Evolutionary conservation across 148 eudicot species (phyloP), one percentile per base, ranked within the genome.

Genomic region (Vaccinium darrowii): DNA sequence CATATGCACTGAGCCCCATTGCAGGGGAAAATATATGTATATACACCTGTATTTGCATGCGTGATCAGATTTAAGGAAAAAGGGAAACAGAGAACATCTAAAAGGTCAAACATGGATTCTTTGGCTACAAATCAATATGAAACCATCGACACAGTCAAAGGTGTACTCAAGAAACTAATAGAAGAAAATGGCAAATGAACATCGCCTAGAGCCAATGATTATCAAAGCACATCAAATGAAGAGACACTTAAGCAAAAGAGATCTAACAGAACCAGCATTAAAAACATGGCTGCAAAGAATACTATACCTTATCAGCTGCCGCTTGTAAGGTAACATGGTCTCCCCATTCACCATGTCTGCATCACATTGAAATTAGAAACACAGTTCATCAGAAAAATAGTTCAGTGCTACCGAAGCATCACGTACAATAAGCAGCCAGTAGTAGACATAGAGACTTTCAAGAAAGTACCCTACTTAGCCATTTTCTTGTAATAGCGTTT

Each of bases 261-360:
- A 27, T 62, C n/a, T 21, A 2, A 21, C 23, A 43, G 13, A 81
- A 81, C 21, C 51, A 30, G 74, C 14, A n/a, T 11, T 7, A 60
- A 5, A 36, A 23, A 10, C 62, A 16, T 30, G 25, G 27, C 60
- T 51, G 79, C 25, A 65, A 83, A 84, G 79, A 84, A 75, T 62
- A 65, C 54, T 81, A 54, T 73, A 95, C 98, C 94, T 89, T 91
- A 82, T 95, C 98, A 85, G 98, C 97, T 30, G 98, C 98, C 33
- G 98, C 98, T 91, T 95, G 98, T 87, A 95, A 90, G 23, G 98
- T 95, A 78, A 95, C 88, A 87, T 94, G 98, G 89, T 94, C 98
- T 69, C 98, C 98, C 98, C 98, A 95, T 90, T 95, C 96, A 84
- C 98, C 98, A 50, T 89, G 87, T 86, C 98, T 95, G 93, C 82